A percentile compares a stretch with the other conserved stretches of the same genome.
phyloP scores from a whole-genome alignment of 116 monocot species.

The Posidonia oceanica region DNA sequence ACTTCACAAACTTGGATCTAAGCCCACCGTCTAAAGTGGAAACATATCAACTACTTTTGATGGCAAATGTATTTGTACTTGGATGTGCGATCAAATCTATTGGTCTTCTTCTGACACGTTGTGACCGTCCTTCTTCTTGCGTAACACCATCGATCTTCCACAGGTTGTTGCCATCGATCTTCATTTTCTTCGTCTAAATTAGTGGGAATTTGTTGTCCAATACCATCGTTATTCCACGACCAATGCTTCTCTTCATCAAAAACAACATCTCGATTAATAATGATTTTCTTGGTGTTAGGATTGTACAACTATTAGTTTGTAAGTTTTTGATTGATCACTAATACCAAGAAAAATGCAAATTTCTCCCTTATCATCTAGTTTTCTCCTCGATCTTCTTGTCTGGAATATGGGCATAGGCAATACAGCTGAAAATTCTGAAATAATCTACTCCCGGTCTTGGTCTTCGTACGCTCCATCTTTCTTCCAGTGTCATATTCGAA shows the following conservation, averaged over 20 bases:
- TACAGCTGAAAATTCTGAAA: constrained; percentile 1
- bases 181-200: constrained; percentile 1
- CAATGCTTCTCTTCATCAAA: constrained; percentile 5
- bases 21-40: no score
- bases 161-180: no score
- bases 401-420: not conserved
- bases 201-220: no score
- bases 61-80: no score
- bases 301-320: not conserved
- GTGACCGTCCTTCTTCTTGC: not conserved
- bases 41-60: no score
- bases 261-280: not conserved
- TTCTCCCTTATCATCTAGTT: not conserved
- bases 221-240: no score
- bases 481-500: not conserved
- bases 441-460: not conserved
- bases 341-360: constrained; percentile 4
- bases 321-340: not conserved
- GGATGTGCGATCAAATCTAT: no score
- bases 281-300: not conserved
- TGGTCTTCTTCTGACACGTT: not conserved
- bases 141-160: no score
- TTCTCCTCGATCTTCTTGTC: not conserved
- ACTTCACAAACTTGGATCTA: no score
- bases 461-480: not conserved